These are phyloP conservation scores for Auricularia auricula-judae DNA, from an alignment of 768 basidiomycete species.

Conservation along the genomic window DNA sequence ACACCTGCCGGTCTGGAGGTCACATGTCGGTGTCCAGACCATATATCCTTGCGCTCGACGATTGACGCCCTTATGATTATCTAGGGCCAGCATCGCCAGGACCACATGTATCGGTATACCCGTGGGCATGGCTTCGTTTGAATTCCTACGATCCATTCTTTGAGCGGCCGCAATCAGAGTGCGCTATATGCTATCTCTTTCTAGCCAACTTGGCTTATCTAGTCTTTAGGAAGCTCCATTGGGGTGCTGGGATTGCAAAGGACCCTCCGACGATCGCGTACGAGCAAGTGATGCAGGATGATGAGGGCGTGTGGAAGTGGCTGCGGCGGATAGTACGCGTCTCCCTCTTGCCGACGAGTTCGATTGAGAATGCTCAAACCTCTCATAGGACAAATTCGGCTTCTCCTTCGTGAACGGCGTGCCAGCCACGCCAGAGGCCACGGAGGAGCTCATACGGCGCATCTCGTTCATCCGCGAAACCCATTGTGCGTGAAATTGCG, in stretches of 20 bases:
- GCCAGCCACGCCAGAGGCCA: slow-evolving; percentile 70
- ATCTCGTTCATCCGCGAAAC: slow-evolving; percentile 90
- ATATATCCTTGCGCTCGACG: not conserved
- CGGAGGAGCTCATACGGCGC: slow-evolving; percentile 61
- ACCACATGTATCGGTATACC: slow-evolving; percentile 72
- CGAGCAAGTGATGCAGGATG: slow-evolving; percentile 59
- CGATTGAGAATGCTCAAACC: not conserved
- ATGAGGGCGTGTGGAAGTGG: slow-evolving; percentile 69
- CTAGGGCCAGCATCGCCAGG: slow-evolving; percentile 42
- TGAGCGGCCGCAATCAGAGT: slow-evolving; percentile 3
- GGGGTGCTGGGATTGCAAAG: slow-evolving; percentile 68
- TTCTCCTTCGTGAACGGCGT: slow-evolving; percentile 82
- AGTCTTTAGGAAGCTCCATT: slow-evolving; percentile 52
- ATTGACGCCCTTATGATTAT: not conserved
- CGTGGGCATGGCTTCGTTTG: slow-evolving; percentile 72
- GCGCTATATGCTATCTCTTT: not conserved
- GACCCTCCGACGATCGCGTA: slow-evolving; percentile 67
- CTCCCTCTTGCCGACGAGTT: not conserved
- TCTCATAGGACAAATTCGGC: slow-evolving; percentile 67
- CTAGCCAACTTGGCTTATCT: not conserved
- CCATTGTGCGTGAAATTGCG: slow-evolving; percentile 32
- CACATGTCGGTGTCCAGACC: slow-evolving; percentile 43
- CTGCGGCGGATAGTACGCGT: slow-evolving; percentile 63
- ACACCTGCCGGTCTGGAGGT: slow-evolving; percentile 59
- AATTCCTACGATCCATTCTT: slow-evolving; percentile 74